Percentiles rank a stretch among this genome's conserved stretches.
Evolutionary conservation across 2,329 filamentous ascomycete genomes (phyloP).

Genomic region (Colletotrichum sp.): DNA sequence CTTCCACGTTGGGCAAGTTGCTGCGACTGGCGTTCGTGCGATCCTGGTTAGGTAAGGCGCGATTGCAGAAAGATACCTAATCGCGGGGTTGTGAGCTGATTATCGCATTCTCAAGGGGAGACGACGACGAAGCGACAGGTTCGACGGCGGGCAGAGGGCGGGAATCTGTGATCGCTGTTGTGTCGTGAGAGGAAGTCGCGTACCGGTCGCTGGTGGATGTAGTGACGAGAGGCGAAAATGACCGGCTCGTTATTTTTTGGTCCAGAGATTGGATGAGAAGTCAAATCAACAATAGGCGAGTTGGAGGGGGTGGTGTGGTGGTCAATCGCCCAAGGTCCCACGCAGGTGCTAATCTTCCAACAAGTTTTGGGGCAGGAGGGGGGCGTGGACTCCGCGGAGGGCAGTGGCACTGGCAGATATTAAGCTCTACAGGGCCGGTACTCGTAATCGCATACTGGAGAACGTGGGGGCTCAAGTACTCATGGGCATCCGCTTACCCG

Average conservation of each 20-base stretch:
- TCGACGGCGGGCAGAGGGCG: not conserved
- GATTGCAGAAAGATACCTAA: not conserved
- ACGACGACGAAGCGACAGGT: not conserved
- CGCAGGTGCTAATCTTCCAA: not conserved
- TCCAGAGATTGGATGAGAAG: slow-evolving; percentile 15
- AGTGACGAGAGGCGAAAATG: not conserved
- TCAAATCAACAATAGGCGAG: slow-evolving; percentile 8
- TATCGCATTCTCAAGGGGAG: slow-evolving; percentile 2
- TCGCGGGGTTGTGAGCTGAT: slow-evolving; percentile 10
- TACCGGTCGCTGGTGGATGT: not conserved
- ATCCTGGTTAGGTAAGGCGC: slow-evolving; percentile 19
- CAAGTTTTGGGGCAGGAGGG: not conserved
- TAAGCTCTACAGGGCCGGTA: not conserved
- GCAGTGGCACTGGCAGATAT: not conserved
- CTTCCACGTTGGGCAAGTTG: slow-evolving; percentile 12
- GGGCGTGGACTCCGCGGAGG: not conserved
- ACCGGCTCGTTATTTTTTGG: not conserved
- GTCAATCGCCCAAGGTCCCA: not conserved
- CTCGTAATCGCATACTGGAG: not conserved
- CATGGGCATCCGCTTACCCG: not conserved
- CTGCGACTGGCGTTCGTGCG: slow-evolving; percentile 4
- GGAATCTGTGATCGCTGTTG: not conserved
- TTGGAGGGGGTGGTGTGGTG: not conserved
- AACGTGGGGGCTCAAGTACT: not conserved
- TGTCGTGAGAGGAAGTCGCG: not conserved